Base-by-base conservation (phyloP, 495 filamentous ascomycete genomes). In the Lasiosphaeria ovina region DNA sequence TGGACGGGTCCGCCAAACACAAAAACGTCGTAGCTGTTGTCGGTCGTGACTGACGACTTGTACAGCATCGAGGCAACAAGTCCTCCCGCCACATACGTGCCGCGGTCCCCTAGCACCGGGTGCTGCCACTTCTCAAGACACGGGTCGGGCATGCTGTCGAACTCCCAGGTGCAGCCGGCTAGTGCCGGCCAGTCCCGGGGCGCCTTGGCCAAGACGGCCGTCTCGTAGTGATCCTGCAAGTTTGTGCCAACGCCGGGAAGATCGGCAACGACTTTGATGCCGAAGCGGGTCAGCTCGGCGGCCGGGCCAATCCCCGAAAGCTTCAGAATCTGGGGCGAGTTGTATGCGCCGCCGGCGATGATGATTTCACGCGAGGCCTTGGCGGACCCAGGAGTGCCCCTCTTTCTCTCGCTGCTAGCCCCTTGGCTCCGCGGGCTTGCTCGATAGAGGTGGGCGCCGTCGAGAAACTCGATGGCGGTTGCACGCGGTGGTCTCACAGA, bases 181-280 rank as follows among this genome's bases (percentile, higher is more conserved):
- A 81, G 69, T 0, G 75, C 67, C 0, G 69, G 64, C 59, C 77
- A 81, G 65, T 80, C 69, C 17, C 66, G 51, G 24, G 79, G 76
- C 7, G 73, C 68, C 2, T 76, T 70, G 51, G 72, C 80, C 36
- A 77, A 74, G 6, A 87, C 77, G 36, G 73, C 65, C 31, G 73
- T 77, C 58, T 88, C 85, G 66, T 85, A 83, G 67, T 83, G 84
- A 62, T 89, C 85, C 56, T 88, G 85, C 2, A 89, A 72, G 68
- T 89, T 89, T n/a, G 75, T 74, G 44, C 87, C 87, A 0, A 89
- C 86, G 11, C 81, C 84, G 0, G 85, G 84, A 0, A 84, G 73
- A 60, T 87, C 79, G 38, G 71, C 60, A 0, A 87, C 57, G 0
- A 86, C 73, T 5, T 75, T 66, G 57, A 89, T 87, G 24, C 70